Conservation (phyloP, 2,329 filamentous ascomycete species). For the Myrmaecium sp. region DNA sequence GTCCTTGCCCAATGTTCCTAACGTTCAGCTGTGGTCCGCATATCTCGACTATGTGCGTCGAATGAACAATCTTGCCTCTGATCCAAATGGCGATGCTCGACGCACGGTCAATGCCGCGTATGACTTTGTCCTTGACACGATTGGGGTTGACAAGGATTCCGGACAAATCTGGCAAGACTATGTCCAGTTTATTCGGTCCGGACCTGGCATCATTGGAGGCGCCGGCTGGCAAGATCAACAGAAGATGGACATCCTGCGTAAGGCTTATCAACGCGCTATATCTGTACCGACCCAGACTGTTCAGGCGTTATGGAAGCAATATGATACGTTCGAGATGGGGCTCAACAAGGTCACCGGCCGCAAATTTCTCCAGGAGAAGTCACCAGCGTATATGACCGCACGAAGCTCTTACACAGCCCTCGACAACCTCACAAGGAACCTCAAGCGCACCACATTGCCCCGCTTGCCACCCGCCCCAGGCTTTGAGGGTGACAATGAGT, state of each 20-base stretch:
- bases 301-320: slow-evolving; percentile 87
- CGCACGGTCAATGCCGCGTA: slow-evolving; percentile 72
- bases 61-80: slow-evolving; percentile 70
- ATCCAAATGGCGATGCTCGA: slow-evolving; percentile 59
- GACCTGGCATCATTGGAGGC: slow-evolving; percentile 72
- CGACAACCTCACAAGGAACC: slow-evolving; percentile 67
- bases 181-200: slow-evolving; percentile 78
- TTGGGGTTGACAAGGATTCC: slow-evolving; percentile 82
- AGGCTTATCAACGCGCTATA: slow-evolving; percentile 82
- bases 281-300: slow-evolving; percentile 71
- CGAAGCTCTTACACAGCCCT: slow-evolving; percentile 77
- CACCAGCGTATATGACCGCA: slow-evolving; percentile 89
- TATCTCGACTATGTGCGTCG: slow-evolving; percentile 94
- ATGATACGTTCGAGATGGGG: slow-evolving; percentile 88
- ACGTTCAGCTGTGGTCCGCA: slow-evolving; percentile 76
- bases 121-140: slow-evolving; percentile 76
- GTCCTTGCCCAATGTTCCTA: slow-evolving; percentile 61
- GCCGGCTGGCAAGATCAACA: slow-evolving; percentile 91
- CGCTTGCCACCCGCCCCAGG: slow-evolving; percentile 67
- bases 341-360: slow-evolving; percentile 86
- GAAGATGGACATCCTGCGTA: slow-evolving; percentile 88
- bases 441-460: slow-evolving; percentile 64
- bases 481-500: slow-evolving; percentile 77
- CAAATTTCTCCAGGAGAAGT: slow-evolving; percentile 86
- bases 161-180: slow-evolving; percentile 90